Evolutionary conservation across 805 yeast genomes (phyloP).

Genomic region (Kurtzmaniella fragi): DNA sequence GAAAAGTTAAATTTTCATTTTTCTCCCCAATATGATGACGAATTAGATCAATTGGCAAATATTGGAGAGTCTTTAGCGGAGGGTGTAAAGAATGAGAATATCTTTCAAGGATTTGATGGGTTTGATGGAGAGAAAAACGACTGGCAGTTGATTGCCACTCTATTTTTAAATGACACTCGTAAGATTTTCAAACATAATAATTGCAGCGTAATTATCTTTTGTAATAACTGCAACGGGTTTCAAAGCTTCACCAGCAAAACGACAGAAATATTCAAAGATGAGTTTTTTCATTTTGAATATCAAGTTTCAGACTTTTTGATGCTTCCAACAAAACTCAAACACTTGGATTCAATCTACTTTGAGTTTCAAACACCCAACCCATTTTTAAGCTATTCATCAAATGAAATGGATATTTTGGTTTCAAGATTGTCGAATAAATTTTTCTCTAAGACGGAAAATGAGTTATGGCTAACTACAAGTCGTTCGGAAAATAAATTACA

Average conservation of each 20-base stretch:
- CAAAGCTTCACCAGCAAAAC: not conserved
- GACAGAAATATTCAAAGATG: conserved; percentile 21
- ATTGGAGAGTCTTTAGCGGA: no score
- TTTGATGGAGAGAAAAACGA: conserved; percentile 22
- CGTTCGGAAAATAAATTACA: not conserved
- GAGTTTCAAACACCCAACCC: not conserved
- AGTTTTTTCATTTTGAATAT: conserved; percentile 43
- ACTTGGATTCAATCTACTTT: not conserved
- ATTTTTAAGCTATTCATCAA: not conserved
- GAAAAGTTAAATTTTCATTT: conserved; percentile 32
- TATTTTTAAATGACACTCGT: conserved; percentile 29
- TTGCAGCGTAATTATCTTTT: conserved; percentile 28
- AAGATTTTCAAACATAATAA: conserved; percentile 22
- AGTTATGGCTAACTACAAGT: no score
- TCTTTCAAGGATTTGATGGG: conserved; percentile 38
- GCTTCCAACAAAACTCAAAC: not conserved
- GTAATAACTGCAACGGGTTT: conserved; percentile 11
- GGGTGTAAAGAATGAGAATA: conserved; percentile 19
- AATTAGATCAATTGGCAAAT: no score
- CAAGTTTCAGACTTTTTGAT: conserved; percentile 5
- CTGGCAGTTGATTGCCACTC: conserved; percentile 40
- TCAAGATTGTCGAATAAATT: not conserved
- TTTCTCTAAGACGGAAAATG: not conserved
- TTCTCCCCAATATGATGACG: not conserved
- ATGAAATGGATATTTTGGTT: conserved; percentile 8